phyloP scores from a whole-genome alignment of 768 basidiomycete genomes.

The Boletus sensibilis region DNA sequence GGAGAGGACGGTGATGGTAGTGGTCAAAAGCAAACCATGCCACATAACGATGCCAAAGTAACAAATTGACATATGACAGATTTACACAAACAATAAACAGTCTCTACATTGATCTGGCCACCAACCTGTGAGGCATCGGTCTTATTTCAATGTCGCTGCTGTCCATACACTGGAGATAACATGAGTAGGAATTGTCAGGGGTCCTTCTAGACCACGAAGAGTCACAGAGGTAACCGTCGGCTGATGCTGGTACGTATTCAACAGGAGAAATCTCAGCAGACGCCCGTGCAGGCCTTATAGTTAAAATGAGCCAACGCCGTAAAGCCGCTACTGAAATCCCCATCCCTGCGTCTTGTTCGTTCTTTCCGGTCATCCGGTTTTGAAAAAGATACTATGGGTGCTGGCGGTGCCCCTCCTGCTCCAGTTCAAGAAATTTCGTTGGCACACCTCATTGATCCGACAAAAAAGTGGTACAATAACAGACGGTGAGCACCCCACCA shows the following conservation, averaged over 20 bases:
- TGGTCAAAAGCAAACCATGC: conserved; percentile 11
- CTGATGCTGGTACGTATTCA: no score
- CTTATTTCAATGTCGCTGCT: background rate
- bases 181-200: background rate
- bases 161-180: background rate
- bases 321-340: conserved; percentile 28
- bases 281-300: background rate
- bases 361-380: background rate
- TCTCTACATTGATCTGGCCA: background rate
- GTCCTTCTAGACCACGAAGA: background rate
- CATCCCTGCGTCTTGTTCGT: conserved; percentile 19
- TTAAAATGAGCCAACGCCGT: background rate
- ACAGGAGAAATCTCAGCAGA: background rate
- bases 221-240: background rate
- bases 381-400: conserved; percentile 45
- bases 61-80: background rate
- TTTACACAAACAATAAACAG: background rate
- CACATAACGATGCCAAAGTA: background rate
- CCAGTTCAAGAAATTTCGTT: conserved; percentile 38
- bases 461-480: conserved; percentile 75
- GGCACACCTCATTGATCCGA: conserved; percentile 59
- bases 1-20: conserved; percentile 5
- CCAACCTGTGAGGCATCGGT: background rate
- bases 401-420: conserved; percentile 42
- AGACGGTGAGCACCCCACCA: conserved; percentile 44